Conservation (phyloP, 2,329 filamentous ascomycete species). For the Fusarium sp. region DNA sequence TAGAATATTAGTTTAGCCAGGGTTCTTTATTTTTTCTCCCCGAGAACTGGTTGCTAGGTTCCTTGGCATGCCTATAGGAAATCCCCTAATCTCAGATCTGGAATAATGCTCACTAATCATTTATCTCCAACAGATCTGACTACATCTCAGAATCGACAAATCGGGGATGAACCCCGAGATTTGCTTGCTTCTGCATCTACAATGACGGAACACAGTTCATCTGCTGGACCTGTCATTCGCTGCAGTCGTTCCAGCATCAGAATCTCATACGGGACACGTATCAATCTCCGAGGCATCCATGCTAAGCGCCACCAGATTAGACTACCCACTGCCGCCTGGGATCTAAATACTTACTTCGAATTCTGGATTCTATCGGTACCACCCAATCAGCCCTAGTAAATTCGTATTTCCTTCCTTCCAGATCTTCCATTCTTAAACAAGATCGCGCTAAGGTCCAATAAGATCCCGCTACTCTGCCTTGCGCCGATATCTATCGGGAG, state of each 20-base stretch:
- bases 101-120: not conserved
- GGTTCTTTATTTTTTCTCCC: not conserved
- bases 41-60: not conserved
- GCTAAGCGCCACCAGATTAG: not conserved
- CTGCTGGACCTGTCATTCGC: not conserved
- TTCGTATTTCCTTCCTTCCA: not conserved
- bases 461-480: not conserved
- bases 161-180: not conserved
- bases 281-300: not conserved
- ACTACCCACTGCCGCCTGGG: not conserved
- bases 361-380: not conserved
- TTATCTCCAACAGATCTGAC: not conserved
- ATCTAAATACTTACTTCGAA: not conserved
- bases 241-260: not conserved
- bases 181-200: not conserved
- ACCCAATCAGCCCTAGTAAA: not conserved
- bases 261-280: not conserved
- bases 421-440: not conserved
- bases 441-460: not conserved
- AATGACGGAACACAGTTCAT: not conserved
- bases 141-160: not conserved
- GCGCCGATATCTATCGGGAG: not conserved
- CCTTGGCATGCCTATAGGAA: not conserved
- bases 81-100: not conserved
- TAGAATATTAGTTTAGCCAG: not conserved